phyloP scores from a whole-genome alignment of 192 early-diverging fungal genomes.

The Rhizophagus prolifer region DNA sequence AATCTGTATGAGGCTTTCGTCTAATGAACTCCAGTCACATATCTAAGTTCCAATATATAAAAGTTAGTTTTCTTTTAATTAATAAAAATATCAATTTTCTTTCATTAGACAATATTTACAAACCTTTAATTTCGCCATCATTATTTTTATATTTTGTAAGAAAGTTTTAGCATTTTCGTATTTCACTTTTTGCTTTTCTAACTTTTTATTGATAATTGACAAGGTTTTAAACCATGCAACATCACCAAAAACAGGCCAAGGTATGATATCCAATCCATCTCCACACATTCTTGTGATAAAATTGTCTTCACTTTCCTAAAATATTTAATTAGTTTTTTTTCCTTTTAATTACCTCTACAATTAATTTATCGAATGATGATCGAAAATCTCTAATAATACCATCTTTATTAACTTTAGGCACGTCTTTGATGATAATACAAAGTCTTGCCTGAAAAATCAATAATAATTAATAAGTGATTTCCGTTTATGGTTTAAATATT shows the following conservation, averaged over 20 bases:
- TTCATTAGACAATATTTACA: too few relatives aligned
- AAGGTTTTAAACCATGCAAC: slow-evolving; percentile 4
- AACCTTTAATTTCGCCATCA: slow-evolving; percentile 14
- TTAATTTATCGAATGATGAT: background rate
- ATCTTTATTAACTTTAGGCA: background rate
- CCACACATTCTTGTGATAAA: slow-evolving; percentile 19
- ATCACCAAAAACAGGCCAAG: slow-evolving; percentile 23
- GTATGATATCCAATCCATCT: slow-evolving; percentile 2
- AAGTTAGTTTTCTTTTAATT: background rate
- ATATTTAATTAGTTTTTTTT: too few relatives aligned
- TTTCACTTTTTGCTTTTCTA: slow-evolving; percentile 13
- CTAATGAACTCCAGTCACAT: slow-evolving; percentile 14
- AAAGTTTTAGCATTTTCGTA: slow-evolving; percentile 23
- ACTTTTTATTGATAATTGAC: background rate
- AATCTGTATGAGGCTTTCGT: slow-evolving; percentile 2
- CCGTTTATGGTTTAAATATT: background rate
- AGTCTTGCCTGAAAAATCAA: slow-evolving; percentile 3
- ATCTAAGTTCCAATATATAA: background rate
- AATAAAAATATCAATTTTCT: background rate
- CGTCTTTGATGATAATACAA: slow-evolving; percentile 29
- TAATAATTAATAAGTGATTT: background rate
- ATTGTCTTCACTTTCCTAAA: slow-evolving; percentile 21
- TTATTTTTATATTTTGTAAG: slow-evolving; percentile 10
- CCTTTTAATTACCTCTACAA: background rate
- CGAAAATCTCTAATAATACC: slow-evolving; percentile 15